Conservation (phyloP, 257 asterid genomes). For the Gardenia jasminoides region DNA sequence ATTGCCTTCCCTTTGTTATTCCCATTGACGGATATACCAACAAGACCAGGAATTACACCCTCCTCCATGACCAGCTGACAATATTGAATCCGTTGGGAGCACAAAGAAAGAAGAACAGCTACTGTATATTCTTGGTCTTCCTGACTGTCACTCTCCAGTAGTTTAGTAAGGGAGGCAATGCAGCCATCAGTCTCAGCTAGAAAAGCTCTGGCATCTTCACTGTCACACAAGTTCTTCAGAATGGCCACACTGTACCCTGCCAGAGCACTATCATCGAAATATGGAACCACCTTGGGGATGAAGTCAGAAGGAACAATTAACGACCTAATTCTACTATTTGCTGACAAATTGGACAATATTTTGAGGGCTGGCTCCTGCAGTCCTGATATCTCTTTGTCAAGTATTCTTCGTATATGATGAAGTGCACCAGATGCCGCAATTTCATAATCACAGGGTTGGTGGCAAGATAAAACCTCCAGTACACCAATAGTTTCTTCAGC, state of each 20-base stretch:
- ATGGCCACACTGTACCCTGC: constrained; percentile 46
- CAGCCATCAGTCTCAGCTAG: constrained; percentile 69
- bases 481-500: constrained; percentile 59
- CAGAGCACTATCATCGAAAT: constrained; percentile 35
- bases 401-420: constrained; percentile 40
- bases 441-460: constrained; percentile 27
- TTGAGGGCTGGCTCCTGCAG: constrained; percentile 54
- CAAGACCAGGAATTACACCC: constrained; percentile 64
- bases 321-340: constrained; percentile 30
- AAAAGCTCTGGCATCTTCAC: constrained; percentile 36
- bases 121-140: constrained; percentile 76
- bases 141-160: constrained; percentile 53
- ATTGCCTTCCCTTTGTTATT: constrained; percentile 50
- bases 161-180: constrained; percentile 45
- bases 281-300: constrained; percentile 55
- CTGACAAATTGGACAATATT: constrained; percentile 51
- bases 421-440: constrained; percentile 58
- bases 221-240: constrained; percentile 46
- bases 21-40: constrained; percentile 53
- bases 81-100: constrained; percentile 46
- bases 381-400: constrained; percentile 47
- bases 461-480: constrained; percentile 47
- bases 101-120: constrained; percentile 59
- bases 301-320: constrained; percentile 34
- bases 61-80: constrained; percentile 66